Conservation (phyloP, 495 filamentous ascomycete genomes). For the Podospora pseudopauciseta region DNA sequence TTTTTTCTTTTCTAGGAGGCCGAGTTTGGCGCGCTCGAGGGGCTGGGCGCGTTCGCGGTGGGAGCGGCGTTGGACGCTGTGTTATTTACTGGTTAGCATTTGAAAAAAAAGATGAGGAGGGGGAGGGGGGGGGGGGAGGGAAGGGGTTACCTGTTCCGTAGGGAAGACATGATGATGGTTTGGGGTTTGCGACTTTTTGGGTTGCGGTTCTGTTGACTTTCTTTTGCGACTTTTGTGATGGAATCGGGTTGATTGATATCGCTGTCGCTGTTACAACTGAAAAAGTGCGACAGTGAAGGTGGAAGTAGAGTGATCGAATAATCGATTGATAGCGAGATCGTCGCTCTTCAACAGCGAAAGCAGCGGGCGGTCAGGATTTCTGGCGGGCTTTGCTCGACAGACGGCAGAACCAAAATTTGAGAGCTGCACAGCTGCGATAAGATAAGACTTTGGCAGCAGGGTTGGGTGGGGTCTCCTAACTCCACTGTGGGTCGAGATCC, state of each 20-base stretch:
- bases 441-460: not conserved
- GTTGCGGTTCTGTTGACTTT: not conserved
- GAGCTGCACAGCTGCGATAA: not conserved
- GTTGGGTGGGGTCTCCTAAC: not conserved
- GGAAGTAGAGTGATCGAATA: not conserved
- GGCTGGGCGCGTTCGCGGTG: slow-evolving; percentile 90
- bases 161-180: slow-evolving; percentile 29
- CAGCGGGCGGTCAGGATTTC: not conserved
- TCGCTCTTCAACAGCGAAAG: not conserved
- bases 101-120: not conserved
- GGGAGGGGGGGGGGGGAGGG: not conserved
- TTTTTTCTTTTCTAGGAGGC: slow-evolving; percentile 40
- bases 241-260: not conserved
- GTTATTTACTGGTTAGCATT: not conserved
- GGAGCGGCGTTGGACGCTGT: slow-evolving; percentile 34
- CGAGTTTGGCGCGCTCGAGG: slow-evolving; percentile 53
- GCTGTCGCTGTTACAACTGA: not conserved
- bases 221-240: not conserved
- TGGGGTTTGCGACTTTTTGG: not conserved
- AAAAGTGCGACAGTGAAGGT: not conserved
- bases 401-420: not conserved
- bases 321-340: not conserved
- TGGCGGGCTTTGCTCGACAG: not conserved
- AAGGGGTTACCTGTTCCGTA: slow-evolving; percentile 33
- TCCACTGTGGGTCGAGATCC: not conserved